These are phyloP conservation scores for Pyronema domesticum DNA, from an alignment of 495 filamentous ascomycete genomes.

Conservation along the genomic window DNA sequence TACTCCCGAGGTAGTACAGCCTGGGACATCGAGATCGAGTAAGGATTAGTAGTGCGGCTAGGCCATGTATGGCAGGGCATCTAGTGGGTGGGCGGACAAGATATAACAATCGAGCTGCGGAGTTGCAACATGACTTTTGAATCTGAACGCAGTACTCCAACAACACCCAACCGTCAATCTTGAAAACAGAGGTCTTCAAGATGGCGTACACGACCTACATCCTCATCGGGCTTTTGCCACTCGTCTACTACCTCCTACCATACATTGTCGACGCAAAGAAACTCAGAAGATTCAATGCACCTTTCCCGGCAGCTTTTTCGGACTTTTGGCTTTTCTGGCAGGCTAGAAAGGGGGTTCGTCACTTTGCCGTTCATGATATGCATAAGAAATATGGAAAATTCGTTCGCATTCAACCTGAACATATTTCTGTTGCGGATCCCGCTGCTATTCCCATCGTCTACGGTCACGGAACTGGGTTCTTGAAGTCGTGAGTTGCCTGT, in stretches of 20 bases:
- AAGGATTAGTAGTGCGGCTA: too few relatives aligned
- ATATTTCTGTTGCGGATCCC: constrained; percentile 28
- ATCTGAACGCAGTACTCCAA: background rate
- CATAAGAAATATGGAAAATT: constrained; percentile 33
- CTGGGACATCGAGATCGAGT: background rate
- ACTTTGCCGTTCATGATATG: constrained; percentile 23
- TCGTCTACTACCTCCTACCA: constrained; percentile 2
- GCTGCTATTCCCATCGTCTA: constrained; percentile 28
- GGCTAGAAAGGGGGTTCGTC: constrained; percentile 26
- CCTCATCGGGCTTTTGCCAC: constrained; percentile 1
- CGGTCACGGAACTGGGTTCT: constrained; percentile 7
- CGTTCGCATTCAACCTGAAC: constrained; percentile 29
- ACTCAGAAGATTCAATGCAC: constrained; percentile 24
- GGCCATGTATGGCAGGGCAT: too few relatives aligned
- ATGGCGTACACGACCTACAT: background rate
- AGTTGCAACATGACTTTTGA: background rate
- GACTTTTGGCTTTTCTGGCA: constrained; percentile 26
- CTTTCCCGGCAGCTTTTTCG: constrained; percentile 25
- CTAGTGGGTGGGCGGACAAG: too few relatives aligned
- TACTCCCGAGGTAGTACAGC: background rate
- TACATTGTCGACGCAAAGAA: constrained; percentile 1
- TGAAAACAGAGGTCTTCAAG: background rate
- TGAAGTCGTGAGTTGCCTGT: constrained; percentile 3
- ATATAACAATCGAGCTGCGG: too few relatives aligned
- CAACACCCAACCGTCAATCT: background rate